Conservation (phyloP, 192 early-diverging fungal genomes). For the Phycomyces nitens region DNA sequence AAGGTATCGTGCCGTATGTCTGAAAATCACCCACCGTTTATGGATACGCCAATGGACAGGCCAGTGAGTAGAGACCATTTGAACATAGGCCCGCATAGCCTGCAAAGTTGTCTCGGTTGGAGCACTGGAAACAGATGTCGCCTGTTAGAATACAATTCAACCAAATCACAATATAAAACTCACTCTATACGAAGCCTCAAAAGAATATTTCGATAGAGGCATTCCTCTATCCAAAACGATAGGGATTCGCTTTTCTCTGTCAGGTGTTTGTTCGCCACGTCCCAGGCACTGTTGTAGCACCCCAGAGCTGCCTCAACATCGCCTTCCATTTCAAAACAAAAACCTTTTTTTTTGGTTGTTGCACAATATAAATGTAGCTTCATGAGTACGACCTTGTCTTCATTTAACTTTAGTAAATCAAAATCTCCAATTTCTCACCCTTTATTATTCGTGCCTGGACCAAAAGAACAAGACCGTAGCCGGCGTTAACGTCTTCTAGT, state of each 20-base stretch:
- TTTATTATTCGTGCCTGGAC: constrained; percentile 54
- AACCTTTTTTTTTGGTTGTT: constrained; percentile 20
- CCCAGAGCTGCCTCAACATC: constrained; percentile 43
- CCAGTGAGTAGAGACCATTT: constrained; percentile 31
- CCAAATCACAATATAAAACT: background rate
- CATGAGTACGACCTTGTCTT: background rate
- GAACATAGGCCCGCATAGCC: constrained; percentile 11
- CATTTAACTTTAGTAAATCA: background rate
- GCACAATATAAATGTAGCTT: background rate
- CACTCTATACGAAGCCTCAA: constrained; percentile 12
- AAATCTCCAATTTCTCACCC: constrained; percentile 23
- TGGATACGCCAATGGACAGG: constrained; percentile 46
- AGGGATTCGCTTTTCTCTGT: constrained; percentile 26
- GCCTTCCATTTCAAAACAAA: constrained; percentile 40
- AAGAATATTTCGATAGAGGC: constrained; percentile 15
- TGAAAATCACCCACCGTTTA: constrained; percentile 52
- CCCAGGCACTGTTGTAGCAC: constrained; percentile 49
- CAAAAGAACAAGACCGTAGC: constrained; percentile 56
- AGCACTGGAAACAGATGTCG: constrained; percentile 1
- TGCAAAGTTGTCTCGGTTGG: constrained; percentile 10
- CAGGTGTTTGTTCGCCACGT: constrained; percentile 6
- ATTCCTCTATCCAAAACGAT: constrained; percentile 11
- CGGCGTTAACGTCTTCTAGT: constrained; percentile 34
- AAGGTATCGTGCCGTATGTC: constrained; percentile 46
- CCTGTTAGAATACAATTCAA: background rate